Conservation (phyloP, 352 stramenopile species). For the Phytophthora idaei region DNA sequence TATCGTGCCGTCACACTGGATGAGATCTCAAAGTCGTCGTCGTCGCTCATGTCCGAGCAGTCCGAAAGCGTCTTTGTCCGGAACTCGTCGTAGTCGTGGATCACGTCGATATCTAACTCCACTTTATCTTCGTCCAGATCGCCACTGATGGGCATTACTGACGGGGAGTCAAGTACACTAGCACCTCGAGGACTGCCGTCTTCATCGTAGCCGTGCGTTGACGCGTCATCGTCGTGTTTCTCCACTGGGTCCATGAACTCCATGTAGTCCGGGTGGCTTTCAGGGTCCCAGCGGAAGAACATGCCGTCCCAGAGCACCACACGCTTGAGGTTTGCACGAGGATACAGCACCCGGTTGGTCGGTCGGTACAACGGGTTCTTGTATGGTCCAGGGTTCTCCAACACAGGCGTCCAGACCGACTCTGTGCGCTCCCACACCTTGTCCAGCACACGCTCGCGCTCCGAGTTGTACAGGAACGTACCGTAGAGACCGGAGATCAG, state of each 20-base stretch:
- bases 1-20: constrained; percentile 41
- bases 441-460: constrained; percentile 81
- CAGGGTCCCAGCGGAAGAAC: constrained; percentile 87
- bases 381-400: constrained; percentile 68
- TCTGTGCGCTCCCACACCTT: constrained; percentile 89
- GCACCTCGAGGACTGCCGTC: constrained; percentile 32
- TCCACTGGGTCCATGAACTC: constrained; percentile 79
- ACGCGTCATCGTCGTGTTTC: constrained; percentile 40
- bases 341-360: constrained; percentile 84
- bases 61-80: constrained; percentile 72
- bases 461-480: constrained; percentile 88
- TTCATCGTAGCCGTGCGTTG: constrained; percentile 36
- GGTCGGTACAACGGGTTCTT: constrained; percentile 80
- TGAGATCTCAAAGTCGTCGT: constrained; percentile 65
- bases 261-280: constrained; percentile 88
- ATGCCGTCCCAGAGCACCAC: constrained; percentile 88
- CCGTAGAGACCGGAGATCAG: constrained; percentile 81
- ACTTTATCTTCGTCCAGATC: constrained; percentile 74
- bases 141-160: constrained; percentile 46
- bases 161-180: constrained; percentile 43
- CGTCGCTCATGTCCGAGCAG: constrained; percentile 85
- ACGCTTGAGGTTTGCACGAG: constrained; percentile 85
- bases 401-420: constrained; percentile 82
- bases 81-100: constrained; percentile 84
- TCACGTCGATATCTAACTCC: constrained; percentile 80